phyloP scores from a whole-genome alignment of 2,329 filamentous ascomycete genomes.

The Diplodia sapinea region DNA sequence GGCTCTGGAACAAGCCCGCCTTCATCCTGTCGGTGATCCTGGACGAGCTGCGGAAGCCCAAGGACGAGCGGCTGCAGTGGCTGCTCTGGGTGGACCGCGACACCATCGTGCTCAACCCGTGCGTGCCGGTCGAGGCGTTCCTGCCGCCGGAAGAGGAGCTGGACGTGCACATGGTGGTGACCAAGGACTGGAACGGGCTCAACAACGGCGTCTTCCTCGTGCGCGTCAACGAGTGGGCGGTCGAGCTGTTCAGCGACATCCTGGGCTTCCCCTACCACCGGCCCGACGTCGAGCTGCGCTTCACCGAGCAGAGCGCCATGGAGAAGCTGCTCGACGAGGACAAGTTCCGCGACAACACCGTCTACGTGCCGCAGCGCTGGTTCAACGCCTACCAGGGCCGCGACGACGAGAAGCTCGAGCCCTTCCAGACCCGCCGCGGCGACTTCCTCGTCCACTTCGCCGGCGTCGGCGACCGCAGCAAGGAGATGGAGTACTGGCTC shows the following conservation, averaged over 20 bases:
- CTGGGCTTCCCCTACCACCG: conserved; percentile 49
- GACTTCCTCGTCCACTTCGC: conserved; percentile 54
- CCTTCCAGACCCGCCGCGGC: conserved; percentile 44
- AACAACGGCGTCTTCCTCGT: conserved; percentile 53
- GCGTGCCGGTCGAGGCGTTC: conserved; percentile 50
- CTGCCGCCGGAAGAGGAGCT: conserved; percentile 42
- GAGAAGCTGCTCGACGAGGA: conserved; percentile 44
- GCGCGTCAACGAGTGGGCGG: conserved; percentile 48
- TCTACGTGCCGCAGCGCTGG: conserved; percentile 51
- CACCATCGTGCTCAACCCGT: conserved; percentile 52
- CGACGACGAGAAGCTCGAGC: conserved; percentile 45
- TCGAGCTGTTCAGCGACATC: conserved; percentile 49
- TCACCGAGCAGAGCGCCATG: conserved; percentile 53
- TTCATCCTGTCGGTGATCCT: conserved; percentile 52
- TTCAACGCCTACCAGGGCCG: conserved; percentile 53
- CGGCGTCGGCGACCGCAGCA: conserved; percentile 44
- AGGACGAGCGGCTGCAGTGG: conserved; percentile 50
- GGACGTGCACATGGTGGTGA: conserved; percentile 40
- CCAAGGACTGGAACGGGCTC: conserved; percentile 50
- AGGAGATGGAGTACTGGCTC: conserved; percentile 48
- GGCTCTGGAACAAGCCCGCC: conserved; percentile 54
- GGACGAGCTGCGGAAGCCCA: conserved; percentile 47
- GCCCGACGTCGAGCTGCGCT: conserved; percentile 44
- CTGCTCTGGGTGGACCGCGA: conserved; percentile 54
- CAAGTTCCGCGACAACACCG: conserved; percentile 42